phyloP scores from a whole-genome alignment of 352 stramenopile species.

The Peronospora tabacina region DNA sequence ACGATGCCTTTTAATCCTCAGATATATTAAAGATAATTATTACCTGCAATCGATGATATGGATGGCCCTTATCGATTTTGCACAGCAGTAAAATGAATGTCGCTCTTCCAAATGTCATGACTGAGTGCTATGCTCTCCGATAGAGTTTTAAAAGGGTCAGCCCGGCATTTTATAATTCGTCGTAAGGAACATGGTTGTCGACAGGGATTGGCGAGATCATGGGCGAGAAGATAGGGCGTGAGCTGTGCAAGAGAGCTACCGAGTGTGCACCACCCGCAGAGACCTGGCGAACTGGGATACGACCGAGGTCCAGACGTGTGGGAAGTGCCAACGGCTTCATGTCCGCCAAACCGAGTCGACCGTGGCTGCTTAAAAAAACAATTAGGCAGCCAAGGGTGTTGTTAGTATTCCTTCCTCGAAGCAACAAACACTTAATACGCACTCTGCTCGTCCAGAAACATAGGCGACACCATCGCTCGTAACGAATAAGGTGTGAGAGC shows the following conservation, averaged over 20 bases:
- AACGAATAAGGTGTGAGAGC: slow-evolving; percentile 84
- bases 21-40: background rate
- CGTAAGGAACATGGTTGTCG: slow-evolving; percentile 21
- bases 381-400: slow-evolving; percentile 2
- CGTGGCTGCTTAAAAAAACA: slow-evolving; percentile 36
- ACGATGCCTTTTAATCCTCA: background rate
- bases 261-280: slow-evolving; percentile 71
- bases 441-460: slow-evolving; percentile 79
- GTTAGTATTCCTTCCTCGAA: background rate
- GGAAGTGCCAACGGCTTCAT: slow-evolving; percentile 49
- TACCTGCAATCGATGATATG: slow-evolving; percentile 1
- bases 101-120: too few species aligned
- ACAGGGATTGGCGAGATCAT: slow-evolving; percentile 44
- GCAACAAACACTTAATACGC: slow-evolving; percentile 17
- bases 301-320: slow-evolving; percentile 43
- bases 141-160: too few species aligned
- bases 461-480: slow-evolving; percentile 79
- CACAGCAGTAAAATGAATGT: too few species aligned
- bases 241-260: slow-evolving; percentile 59
- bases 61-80: slow-evolving; percentile 5
- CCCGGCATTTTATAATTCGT: slow-evolving; percentile 15
- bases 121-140: too few species aligned
- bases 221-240: slow-evolving; percentile 46
- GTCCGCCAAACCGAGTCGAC: slow-evolving; percentile 49
- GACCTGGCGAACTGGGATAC: slow-evolving; percentile 55